These are phyloP conservation scores for Sordariomycetes sp. DNA, from an alignment of 2,329 filamentous ascomycete genomes.

Conservation along the genomic window DNA sequence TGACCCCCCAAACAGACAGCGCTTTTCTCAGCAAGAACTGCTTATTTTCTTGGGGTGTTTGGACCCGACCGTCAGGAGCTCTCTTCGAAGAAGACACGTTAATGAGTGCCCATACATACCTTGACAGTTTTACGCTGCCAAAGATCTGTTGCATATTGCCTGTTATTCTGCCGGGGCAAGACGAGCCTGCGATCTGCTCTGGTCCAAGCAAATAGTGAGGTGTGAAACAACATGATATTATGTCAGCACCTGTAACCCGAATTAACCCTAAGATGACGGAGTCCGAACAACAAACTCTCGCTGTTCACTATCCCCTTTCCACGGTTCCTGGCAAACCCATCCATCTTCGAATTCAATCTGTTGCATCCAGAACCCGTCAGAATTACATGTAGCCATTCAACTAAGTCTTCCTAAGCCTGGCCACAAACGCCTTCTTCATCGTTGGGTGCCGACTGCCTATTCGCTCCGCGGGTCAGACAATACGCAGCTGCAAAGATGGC, in stretches of 20 bases:
- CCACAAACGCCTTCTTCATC: not conserved
- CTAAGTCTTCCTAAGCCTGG: not conserved
- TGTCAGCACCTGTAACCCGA: not conserved
- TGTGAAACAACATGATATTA: not conserved
- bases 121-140: no score
- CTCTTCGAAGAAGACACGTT: not conserved
- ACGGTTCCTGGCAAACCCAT: not conserved
- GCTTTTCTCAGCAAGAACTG: constrained; percentile 43
- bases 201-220: not conserved
- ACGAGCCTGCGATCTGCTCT: no score
- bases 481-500: not conserved
- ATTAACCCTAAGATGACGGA: not conserved
- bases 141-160: no score
- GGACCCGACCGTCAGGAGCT: constrained; percentile 28
- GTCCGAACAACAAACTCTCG: not conserved
- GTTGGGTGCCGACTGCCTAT: not conserved
- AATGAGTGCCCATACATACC: not conserved
- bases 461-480: not conserved
- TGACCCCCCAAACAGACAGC: constrained; percentile 25
- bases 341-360: not conserved
- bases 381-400: not conserved
- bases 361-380: not conserved
- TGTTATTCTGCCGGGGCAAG: not conserved
- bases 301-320: not conserved
- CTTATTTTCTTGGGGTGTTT: constrained; percentile 50